phyloP scores from a whole-genome alignment of 257 asterid species.

The Petunia secreta region DNA sequence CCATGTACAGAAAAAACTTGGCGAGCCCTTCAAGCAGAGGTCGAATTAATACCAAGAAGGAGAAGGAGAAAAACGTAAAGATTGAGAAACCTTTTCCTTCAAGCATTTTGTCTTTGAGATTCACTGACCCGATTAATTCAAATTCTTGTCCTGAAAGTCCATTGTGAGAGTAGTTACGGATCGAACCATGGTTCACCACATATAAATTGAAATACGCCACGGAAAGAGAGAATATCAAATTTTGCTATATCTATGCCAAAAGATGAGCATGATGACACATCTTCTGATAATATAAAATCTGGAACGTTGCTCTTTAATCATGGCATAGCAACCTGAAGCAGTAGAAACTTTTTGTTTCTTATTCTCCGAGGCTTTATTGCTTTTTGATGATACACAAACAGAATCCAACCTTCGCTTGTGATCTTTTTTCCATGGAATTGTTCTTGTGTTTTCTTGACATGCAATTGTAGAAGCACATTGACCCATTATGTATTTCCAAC shows the following conservation, averaged over 20 bases:
- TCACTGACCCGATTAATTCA: no score
- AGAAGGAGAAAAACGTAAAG: background rate
- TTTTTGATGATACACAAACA: background rate
- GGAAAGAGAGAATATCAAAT: background rate
- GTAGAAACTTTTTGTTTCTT: constrained; percentile 11
- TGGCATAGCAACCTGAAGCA: constrained; percentile 23
- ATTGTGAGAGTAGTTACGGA: background rate
- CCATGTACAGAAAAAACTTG: background rate
- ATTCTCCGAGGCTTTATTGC: background rate
- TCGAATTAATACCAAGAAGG: background rate
- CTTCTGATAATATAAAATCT: constrained; percentile 42
- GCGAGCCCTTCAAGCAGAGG: no score
- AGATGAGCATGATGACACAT: constrained; percentile 44
- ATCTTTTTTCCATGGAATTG: constrained; percentile 6
- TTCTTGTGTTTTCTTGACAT: constrained; percentile 22
- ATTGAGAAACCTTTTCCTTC: background rate
- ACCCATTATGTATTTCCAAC: constrained; percentile 30
- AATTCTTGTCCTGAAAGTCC: background rate
- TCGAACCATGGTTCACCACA: background rate
- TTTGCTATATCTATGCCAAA: constrained; percentile 43
- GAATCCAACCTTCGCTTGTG: background rate
- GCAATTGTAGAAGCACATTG: constrained; percentile 34
- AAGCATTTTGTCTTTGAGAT: no score
- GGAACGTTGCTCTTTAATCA: constrained; percentile 41
- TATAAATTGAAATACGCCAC: background rate